Evolutionary conservation across 129 eudicot genomes (phyloP).

Genomic region (Arctium minus): DNA sequence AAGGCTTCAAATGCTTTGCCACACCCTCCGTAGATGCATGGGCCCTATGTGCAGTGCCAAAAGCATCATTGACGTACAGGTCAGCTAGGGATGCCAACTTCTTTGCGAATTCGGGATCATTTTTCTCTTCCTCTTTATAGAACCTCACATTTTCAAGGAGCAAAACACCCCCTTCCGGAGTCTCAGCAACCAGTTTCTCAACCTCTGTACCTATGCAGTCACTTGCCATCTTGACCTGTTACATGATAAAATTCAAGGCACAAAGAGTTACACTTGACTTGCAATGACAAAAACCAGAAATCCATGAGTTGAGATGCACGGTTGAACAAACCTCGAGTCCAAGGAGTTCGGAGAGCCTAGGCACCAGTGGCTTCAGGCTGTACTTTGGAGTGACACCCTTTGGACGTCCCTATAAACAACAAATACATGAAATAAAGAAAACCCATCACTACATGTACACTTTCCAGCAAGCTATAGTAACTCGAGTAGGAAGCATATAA

Average conservation of each 20-base stretch:
- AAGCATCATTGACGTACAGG: slow-evolving; percentile 73
- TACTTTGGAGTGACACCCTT: slow-evolving; percentile 77
- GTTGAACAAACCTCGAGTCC: slow-evolving; percentile 31
- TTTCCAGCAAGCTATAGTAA: neutral
- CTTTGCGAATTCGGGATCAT: slow-evolving; percentile 67
- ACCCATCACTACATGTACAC: neutral
- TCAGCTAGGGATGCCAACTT: slow-evolving; percentile 64
- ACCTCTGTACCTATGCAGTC: slow-evolving; percentile 49
- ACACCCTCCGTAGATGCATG: slow-evolving; percentile 98
- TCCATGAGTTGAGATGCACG: neutral
- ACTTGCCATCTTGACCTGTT: slow-evolving; percentile 64
- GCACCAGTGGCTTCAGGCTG: slow-evolving; percentile 83
- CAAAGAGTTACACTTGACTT: neutral
- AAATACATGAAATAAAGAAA: neutral
- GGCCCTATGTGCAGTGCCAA: slow-evolving; percentile 91
- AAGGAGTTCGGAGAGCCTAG: slow-evolving; percentile 67
- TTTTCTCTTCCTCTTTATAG: slow-evolving; percentile 73
- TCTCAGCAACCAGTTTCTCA: slow-evolving; percentile 54
- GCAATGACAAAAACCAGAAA: neutral
- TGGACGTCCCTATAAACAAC: slow-evolving; percentile 64
- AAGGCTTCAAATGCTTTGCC: slow-evolving; percentile 75
- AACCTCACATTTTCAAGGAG: slow-evolving; percentile 73
- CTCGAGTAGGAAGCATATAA: neutral
- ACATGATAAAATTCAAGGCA: neutral
- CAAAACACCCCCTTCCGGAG: slow-evolving; percentile 69